phyloP scores from a whole-genome alignment of 2,329 filamentous ascomycete genomes.

The Ophiostoma sp. region DNA sequence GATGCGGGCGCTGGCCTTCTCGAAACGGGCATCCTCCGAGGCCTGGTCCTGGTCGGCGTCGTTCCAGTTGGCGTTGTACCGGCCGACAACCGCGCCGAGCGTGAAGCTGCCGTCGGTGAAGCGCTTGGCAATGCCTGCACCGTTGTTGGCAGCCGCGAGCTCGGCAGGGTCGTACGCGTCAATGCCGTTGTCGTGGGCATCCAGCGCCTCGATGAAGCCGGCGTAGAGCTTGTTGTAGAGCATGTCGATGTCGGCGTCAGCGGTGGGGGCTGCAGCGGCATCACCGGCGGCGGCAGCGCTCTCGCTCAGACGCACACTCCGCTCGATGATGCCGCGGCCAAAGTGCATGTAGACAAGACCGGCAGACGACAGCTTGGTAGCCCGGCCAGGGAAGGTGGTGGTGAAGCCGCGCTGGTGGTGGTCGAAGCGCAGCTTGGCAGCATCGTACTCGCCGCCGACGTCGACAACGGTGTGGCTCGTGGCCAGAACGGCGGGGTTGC shows the following conservation, averaged over 20 bases:
- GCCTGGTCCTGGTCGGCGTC: conserved; percentile 59
- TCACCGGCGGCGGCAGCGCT: conserved; percentile 39
- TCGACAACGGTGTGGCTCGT: conserved; percentile 94
- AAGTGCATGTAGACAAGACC: conserved; percentile 96
- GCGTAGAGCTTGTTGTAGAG: conserved; percentile 87
- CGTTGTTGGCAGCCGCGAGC: conserved; percentile 44
- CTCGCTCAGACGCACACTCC: conserved; percentile 43
- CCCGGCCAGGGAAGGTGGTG: conserved; percentile 74
- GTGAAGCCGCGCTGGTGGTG: conserved; percentile 93
- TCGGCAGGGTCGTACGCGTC: conserved; percentile 69
- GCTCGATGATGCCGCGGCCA: conserved; percentile 73
- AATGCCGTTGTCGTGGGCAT: conserved; percentile 97
- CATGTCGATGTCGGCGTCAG: conserved; percentile 62
- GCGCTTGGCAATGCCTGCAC: conserved; percentile 68
- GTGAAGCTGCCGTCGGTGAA: conserved; percentile 80
- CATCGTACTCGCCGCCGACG: conserved; percentile 91
- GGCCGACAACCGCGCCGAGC: conserved; percentile 75
- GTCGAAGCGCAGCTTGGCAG: conserved; percentile 73
- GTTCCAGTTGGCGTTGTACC: conserved; percentile 78
- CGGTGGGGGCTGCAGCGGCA: conserved; percentile 35
- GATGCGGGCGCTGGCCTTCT: conserved; percentile 71
- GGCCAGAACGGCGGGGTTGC: conserved; percentile 71
- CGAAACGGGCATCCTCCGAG: conserved; percentile 76
- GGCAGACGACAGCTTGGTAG: conserved; percentile 87
- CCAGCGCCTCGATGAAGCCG: conserved; percentile 89